These are phyloP conservation scores for Trichaptum fuscoviolaceum DNA, from an alignment of 768 basidiomycete genomes.

Conservation along the genomic window DNA sequence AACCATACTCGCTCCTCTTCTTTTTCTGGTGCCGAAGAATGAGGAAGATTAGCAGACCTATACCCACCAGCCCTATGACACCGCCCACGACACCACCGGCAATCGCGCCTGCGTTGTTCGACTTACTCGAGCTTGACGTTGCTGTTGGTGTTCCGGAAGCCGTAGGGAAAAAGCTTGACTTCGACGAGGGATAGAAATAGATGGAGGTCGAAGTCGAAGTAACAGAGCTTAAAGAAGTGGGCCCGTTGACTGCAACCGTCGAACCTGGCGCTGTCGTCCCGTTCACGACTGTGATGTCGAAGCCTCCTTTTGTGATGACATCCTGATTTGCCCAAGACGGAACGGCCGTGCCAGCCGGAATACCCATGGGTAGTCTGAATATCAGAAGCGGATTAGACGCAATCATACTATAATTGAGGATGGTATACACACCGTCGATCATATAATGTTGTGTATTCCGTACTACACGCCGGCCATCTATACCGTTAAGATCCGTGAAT, in stretches of 20 bases:
- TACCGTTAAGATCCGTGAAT: neutral
- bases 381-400: neutral
- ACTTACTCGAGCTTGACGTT: neutral
- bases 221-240: neutral
- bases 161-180: neutral
- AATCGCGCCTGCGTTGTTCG: constrained; percentile 46
- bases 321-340: constrained; percentile 27
- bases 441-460: neutral
- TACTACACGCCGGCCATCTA: neutral
- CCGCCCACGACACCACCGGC: constrained; percentile 59
- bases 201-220: neutral
- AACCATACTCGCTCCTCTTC: neutral
- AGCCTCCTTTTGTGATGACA: constrained; percentile 9
- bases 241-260: neutral
- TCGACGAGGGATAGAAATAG: neutral
- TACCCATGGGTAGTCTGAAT: constrained; percentile 16
- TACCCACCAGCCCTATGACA: constrained; percentile 38
- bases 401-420: no score
- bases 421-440: neutral
- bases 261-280: neutral
- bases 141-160: neutral
- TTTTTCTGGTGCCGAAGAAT: constrained; percentile 22
- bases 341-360: constrained; percentile 19
- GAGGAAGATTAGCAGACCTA: constrained; percentile 19
- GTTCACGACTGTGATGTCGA: neutral